These are phyloP conservation scores for Dicorynia guianensis DNA, from an alignment of 306 rosid genomes.

Conservation along the genomic window DNA sequence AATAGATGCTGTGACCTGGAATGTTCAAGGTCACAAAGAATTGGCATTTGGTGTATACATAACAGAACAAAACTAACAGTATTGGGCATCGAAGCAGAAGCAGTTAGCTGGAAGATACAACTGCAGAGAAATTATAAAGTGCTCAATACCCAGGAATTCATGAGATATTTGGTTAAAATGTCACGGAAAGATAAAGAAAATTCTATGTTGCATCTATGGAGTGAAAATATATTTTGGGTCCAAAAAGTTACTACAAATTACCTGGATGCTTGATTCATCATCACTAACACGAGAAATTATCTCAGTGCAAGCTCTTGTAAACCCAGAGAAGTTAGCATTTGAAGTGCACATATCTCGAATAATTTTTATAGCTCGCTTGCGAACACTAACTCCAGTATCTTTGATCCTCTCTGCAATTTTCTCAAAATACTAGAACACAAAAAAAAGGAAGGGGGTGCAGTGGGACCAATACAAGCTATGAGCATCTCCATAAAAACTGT, in stretches of 20 bases:
- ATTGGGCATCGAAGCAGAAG: background rate
- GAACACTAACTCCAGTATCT: conserved; percentile 97
- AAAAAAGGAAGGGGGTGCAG: too few relatives aligned
- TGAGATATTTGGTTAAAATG: too few relatives aligned
- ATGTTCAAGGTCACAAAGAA: too few relatives aligned
- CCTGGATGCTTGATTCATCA: conserved; percentile 96
- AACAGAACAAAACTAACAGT: too few relatives aligned
- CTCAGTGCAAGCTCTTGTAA: conserved; percentile 88
- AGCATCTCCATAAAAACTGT: conserved; percentile 20
- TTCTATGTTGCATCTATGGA: background rate
- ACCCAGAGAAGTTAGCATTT: conserved; percentile 79
- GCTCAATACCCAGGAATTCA: too few relatives aligned
- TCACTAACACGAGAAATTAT: conserved; percentile 91
- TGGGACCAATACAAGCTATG: conserved; percentile 12
- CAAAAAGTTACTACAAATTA: conserved; percentile 44
- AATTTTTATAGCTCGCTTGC: conserved; percentile 95
- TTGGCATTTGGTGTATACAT: too few relatives aligned
- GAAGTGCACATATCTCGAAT: conserved; percentile 98
- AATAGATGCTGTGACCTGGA: too few relatives aligned
- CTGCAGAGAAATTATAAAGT: too few relatives aligned
- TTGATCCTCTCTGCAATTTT: conserved; percentile 93
- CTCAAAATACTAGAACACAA: conserved; percentile 81
- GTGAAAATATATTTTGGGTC: background rate
- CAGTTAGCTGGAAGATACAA: too few relatives aligned
- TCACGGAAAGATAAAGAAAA: background rate